Evolutionary conservation across 129 eudicot species (phyloP), one percentile per base, ranked within the genome.

Genomic region (Saposhnikovia divaricata): DNA sequence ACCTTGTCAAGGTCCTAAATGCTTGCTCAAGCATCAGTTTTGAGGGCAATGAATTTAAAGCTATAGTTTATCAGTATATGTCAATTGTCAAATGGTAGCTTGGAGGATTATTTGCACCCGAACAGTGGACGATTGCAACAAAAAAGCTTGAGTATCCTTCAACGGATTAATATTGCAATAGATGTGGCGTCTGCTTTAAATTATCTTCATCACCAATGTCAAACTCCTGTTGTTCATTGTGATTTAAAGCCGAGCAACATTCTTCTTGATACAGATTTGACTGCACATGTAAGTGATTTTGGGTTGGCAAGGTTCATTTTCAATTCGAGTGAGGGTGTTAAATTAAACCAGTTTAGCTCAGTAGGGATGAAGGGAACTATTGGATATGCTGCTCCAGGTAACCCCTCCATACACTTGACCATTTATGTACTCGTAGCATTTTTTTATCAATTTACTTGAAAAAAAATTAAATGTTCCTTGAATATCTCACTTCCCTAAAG

Each of bases 171-270:
- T 16, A 43, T 74, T 51, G 83, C 79, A 4, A 19, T 73, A 3
- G 83, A 80, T 42, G 83, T 72, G 79, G 83, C 83, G 39, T 80
- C 79, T 53, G 83, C 79, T 18, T 21, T 80, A 44, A 6, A 74
- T 57, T 80, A 80, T 73, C 46, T 80, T 57, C 83, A 80, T 43
- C 55, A 74, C 44, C 48, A 74, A 27, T 80, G 79, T 71, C 79
- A 80, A 63, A 72, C 73, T 25, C 78, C 79, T 25, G 79, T 80
- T 6, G 74, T 57, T 72, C 83, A 80, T 39, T 72, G 83, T 18
- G 74, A 79, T 23, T 15, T 79, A 21, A 79, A 79, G 68, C 82
- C 82, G 12, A 70, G 82, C 39, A 79, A 79, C 46, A 40, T 79
- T 69, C 82, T 79, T 28, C 82, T 79, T 28, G 82, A 45, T 55